phyloP scores from a whole-genome alignment of 1,284 basidiomycete genomes.

The Tilletia walkeri region DNA sequence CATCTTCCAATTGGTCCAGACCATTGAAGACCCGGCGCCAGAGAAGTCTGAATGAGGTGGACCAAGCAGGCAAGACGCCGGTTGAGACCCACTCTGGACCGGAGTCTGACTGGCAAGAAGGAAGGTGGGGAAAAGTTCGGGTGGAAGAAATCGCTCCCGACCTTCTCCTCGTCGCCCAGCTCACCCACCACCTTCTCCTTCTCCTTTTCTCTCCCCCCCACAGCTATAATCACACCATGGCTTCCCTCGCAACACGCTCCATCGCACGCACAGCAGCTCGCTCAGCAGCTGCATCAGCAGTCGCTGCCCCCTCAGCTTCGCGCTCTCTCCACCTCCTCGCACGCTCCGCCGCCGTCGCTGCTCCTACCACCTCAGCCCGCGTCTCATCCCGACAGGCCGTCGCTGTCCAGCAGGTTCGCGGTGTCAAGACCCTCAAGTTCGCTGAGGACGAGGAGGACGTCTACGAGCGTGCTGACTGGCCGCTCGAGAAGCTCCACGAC shows the following conservation, averaged over 20 bases:
- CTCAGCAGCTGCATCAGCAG: slow-evolving; percentile 24
- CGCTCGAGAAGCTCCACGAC: slow-evolving; percentile 91
- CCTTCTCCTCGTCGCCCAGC: too few relatives aligned
- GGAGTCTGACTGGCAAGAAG: not conserved
- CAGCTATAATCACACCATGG: not conserved
- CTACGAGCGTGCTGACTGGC: slow-evolving; percentile 98
- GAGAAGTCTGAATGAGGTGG: too few relatives aligned
- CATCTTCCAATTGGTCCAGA: too few relatives aligned
- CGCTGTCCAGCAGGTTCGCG: slow-evolving; percentile 56
- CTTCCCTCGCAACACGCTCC: slow-evolving; percentile 31
- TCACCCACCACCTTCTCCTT: not conserved
- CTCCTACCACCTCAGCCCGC: slow-evolving; percentile 33
- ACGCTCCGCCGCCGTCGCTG: slow-evolving; percentile 24
- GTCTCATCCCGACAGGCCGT: slow-evolving; percentile 25
- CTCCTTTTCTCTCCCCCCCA: not conserved
- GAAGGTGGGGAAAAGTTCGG: not conserved
- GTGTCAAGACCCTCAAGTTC: slow-evolving; percentile 96
- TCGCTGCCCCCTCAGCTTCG: slow-evolving; percentile 30
- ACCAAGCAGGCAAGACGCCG: too few relatives aligned
- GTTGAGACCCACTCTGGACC: too few relatives aligned
- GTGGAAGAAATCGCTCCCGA: too few relatives aligned
- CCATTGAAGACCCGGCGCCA: too few relatives aligned
- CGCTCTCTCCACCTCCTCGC: slow-evolving; percentile 29
- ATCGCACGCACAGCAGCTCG: slow-evolving; percentile 36
- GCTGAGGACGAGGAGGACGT: slow-evolving; percentile 82